phyloP scores from a whole-genome alignment of 2,329 filamentous ascomycete species.

The Elsinoe australis region DNA sequence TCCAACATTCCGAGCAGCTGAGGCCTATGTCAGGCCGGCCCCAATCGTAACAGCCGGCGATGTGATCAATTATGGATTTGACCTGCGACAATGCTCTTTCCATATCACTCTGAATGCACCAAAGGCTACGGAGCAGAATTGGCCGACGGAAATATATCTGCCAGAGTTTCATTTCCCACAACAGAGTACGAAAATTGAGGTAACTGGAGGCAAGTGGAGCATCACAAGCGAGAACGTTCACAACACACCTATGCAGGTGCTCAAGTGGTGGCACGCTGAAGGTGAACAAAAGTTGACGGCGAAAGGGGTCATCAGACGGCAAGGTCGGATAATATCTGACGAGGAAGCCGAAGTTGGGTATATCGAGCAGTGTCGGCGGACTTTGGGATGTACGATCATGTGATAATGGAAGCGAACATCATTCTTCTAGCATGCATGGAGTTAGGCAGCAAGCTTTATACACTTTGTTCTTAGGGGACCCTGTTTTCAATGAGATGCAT shows the following conservation, averaged over 20 bases:
- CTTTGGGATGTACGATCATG: conserved; percentile 38
- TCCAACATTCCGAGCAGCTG: conserved; percentile 77
- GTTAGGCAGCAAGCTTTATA: neutral
- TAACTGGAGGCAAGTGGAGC: conserved; percentile 83
- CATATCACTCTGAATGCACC: conserved; percentile 60
- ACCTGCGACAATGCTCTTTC: conserved; percentile 71
- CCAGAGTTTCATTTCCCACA: conserved; percentile 89
- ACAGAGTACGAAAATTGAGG: conserved; percentile 61
- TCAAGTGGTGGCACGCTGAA: conserved; percentile 88
- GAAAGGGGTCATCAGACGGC: conserved; percentile 61
- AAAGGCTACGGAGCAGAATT: conserved; percentile 52
- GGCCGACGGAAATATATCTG: conserved; percentile 74
- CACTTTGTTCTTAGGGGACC: neutral
- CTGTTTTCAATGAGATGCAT: conserved; percentile 13
- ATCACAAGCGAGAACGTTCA: conserved; percentile 67
- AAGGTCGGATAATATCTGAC: conserved; percentile 32
- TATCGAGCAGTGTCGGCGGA: conserved; percentile 53
- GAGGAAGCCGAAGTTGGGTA: conserved; percentile 69
- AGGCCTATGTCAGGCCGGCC: conserved; percentile 83
- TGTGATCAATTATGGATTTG: conserved; percentile 67
- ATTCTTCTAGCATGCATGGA: neutral
- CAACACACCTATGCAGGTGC: conserved; percentile 55
- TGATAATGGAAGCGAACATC: conserved; percentile 21
- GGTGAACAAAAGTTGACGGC: conserved; percentile 76
- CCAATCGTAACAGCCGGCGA: conserved; percentile 68